Base-by-base conservation (phyloP, 2,329 filamentous ascomycete species). In the Byssothecium circinans region DNA sequence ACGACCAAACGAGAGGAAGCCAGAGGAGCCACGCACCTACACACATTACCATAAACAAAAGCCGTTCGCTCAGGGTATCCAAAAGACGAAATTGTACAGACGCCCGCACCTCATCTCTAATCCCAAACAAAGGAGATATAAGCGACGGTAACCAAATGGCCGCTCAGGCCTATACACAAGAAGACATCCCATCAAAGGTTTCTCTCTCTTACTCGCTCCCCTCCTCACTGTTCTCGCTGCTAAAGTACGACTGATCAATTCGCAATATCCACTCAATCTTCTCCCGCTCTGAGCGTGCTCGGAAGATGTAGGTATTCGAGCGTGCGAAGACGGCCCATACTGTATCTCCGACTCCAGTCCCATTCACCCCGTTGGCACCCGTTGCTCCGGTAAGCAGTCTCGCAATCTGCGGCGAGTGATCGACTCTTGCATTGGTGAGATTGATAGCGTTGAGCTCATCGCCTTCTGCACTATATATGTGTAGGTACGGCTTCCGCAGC, bases 181-280 rank as follows among this genome's bases (percentile, higher is more conserved):
- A 18, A 36, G 7, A 8, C 6, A 18, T 20, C 17, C 7, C 8
- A 18, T n/a, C 30, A 5, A 17, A n/a, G 14, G 14, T 14, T n/a
- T 7, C 19, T 36, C 33, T 19, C 33, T 19, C 33, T 20, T 19
- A 36, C 33, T 36, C 33, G 15, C 33, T 36, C 14, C 33, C 40
- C 19, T 30, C 27, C 27, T 30, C 19, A 20, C 29, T 32, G 5
- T 20, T 20, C 29, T 32, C 40, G 18, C 29, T 32, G 44, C 58
- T 62, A 61, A 84, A 83, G 68, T 81, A 85, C 57, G 86, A 89
- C 76, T 96, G 88, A 72, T 99, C 94, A 60, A 99, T 90, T 64
- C 88, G 87, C 71, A 95, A 82, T 60, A 99, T 96, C 94, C 94
- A 99, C 69, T 97, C 94, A 60, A 91, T 86, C 78, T 96, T 96